These are phyloP conservation scores for Protomyces lactucae-debilis DNA, from an alignment of 1,139 yeast species.

Conservation along the genomic window DNA sequence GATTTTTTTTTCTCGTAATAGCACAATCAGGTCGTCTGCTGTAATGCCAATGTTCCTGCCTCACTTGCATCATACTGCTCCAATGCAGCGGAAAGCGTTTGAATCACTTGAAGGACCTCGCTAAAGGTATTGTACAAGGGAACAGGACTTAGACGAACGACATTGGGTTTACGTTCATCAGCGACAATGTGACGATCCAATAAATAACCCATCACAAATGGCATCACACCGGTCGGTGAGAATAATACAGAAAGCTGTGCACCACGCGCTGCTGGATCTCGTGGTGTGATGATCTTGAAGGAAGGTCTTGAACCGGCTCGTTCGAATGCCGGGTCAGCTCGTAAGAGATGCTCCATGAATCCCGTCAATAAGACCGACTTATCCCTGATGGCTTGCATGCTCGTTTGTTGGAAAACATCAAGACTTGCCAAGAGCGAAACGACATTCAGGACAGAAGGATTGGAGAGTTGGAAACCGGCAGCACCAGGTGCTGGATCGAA, in stretches of 20 bases:
- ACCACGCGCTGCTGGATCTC: constrained; percentile 56
- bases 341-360: constrained; percentile 51
- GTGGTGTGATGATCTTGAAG: constrained; percentile 72
- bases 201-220: constrained; percentile 50
- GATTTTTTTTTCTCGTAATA: no score
- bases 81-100: background rate
- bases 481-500: constrained; percentile 82
- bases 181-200: constrained; percentile 60
- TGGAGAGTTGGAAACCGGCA: constrained; percentile 82
- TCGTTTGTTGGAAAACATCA: constrained; percentile 55
- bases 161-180: constrained; percentile 87
- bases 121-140: constrained; percentile 74
- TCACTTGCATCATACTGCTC: background rate
- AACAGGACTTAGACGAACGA: constrained; percentile 75
- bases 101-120: constrained; percentile 46
- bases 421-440: constrained; percentile 66
- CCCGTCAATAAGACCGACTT: constrained; percentile 58
- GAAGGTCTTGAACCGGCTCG: constrained; percentile 7
- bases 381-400: constrained; percentile 52
- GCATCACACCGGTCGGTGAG: constrained; percentile 62
- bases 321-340: constrained; percentile 36
- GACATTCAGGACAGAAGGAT: constrained; percentile 80
- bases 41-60: background rate
- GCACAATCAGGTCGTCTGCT: background rate
- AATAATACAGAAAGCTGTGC: constrained; percentile 74